These are phyloP conservation scores for Pseudozyma sp. DNA, from an alignment of 1,284 basidiomycete species.

Conservation along the genomic window DNA sequence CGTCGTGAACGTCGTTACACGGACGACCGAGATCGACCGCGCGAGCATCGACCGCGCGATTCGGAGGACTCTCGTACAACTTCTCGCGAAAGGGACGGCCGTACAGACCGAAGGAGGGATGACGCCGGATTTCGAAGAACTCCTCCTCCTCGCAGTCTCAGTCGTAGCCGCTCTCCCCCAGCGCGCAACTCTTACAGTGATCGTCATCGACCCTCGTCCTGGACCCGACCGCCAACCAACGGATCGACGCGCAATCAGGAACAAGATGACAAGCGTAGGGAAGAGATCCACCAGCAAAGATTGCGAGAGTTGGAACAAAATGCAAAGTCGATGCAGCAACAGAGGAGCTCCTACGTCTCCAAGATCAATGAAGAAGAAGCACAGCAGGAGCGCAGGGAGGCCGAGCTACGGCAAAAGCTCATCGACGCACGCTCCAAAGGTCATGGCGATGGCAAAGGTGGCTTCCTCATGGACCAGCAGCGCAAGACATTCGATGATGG, in stretches of 20 bases:
- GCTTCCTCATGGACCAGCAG: slow-evolving; percentile 62
- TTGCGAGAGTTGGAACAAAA: slow-evolving; percentile 86
- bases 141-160: slow-evolving; percentile 14
- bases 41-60: slow-evolving; percentile 44
- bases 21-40: slow-evolving; percentile 17
- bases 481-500: slow-evolving; percentile 52
- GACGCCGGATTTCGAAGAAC: slow-evolving; percentile 44
- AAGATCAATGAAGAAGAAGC: slow-evolving; percentile 55
- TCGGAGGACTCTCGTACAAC: slow-evolving; percentile 1
- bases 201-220: background rate
- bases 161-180: slow-evolving; percentile 28
- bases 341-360: slow-evolving; percentile 71
- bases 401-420: slow-evolving; percentile 49
- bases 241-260: slow-evolving; percentile 51
- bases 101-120: background rate
- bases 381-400: slow-evolving; percentile 49
- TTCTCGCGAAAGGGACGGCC: background rate
- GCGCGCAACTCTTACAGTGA: slow-evolving; percentile 8
- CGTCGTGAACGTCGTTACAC: slow-evolving; percentile 62
- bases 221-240: slow-evolving; percentile 4
- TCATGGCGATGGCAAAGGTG: slow-evolving; percentile 50
- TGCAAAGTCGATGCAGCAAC: slow-evolving; percentile 75
- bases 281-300: slow-evolving; percentile 80
- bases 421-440: slow-evolving; percentile 37
- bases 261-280: slow-evolving; percentile 56